Percentiles rank a stretch among this genome's conserved stretches.
Evolutionary conservation across 345 rosid species (phyloP).

Genomic region (Rhizophora apiculata): DNA sequence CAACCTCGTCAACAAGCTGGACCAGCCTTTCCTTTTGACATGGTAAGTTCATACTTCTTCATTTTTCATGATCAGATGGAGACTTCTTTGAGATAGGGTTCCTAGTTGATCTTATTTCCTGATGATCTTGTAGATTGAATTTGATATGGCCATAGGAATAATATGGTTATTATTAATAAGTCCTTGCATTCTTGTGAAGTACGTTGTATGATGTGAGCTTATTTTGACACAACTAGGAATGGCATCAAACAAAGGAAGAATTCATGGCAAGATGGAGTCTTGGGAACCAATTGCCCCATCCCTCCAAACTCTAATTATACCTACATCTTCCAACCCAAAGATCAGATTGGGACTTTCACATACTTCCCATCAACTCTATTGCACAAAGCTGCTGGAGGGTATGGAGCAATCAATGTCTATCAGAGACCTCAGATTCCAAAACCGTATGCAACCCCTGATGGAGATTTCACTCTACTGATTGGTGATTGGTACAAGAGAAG

Average conservation of each 20-base stretch:
- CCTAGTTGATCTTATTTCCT: background rate
- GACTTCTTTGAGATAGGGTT: background rate
- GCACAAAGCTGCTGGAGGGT: conserved; percentile 38
- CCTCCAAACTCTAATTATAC: conserved; percentile 31
- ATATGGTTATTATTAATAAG: background rate
- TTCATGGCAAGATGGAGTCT: conserved; percentile 48
- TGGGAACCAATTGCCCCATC: conserved; percentile 38
- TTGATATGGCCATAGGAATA: background rate
- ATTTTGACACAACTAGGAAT: conserved; percentile 24
- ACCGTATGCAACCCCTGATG: conserved; percentile 27
- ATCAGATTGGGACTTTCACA: conserved; percentile 43
- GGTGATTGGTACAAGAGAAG: conserved; percentile 24
- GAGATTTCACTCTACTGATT: conserved; percentile 22
- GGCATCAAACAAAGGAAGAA: conserved; percentile 35
- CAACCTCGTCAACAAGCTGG: conserved; percentile 88
- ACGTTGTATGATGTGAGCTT: background rate
- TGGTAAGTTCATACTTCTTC: conserved; percentile 41
- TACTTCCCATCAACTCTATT: conserved; percentile 37
- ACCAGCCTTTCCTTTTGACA: conserved; percentile 90
- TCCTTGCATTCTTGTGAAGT: background rate
- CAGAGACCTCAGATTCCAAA: conserved; percentile 12
- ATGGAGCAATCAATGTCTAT: conserved; percentile 31
- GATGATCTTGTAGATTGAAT: background rate
- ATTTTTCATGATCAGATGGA: background rate
- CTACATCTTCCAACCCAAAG: conserved; percentile 30